phyloP scores from a whole-genome alignment of 352 stramenopile genomes.

The Thraustochytrium striatum region DNA sequence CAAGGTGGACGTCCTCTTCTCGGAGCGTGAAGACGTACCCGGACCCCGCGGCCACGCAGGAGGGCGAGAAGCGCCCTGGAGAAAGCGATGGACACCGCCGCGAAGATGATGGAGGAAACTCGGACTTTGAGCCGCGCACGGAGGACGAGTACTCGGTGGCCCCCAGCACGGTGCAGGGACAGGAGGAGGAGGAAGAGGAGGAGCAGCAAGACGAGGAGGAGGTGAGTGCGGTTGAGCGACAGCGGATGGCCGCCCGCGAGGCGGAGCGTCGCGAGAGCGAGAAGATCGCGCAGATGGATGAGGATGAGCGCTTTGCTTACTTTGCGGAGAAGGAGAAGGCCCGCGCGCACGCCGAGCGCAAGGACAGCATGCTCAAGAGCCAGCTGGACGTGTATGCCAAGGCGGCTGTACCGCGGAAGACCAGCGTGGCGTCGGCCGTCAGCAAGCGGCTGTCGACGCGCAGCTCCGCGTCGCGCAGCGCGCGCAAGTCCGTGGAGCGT shows the following conservation, averaged over 20 bases:
- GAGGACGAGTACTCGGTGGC: not conserved
- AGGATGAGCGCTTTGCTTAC: slow-evolving; percentile 18
- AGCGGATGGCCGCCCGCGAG: not conserved
- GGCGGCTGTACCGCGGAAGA: too few species aligned
- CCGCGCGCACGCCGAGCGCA: slow-evolving; percentile 6
- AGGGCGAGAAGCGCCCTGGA: slow-evolving; percentile 18
- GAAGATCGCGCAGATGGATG: slow-evolving; percentile 30
- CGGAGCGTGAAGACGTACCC: slow-evolving; percentile 38
- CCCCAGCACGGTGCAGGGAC: not conserved
- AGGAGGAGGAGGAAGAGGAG: slow-evolving; percentile 3
- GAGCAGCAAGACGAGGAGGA: slow-evolving; percentile 8
- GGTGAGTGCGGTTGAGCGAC: slow-evolving; percentile 9
- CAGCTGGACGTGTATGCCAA: slow-evolving; percentile 42
- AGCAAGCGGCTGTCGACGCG: not conserved
- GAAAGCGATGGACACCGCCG: not conserved
- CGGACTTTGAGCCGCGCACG: too few species aligned
- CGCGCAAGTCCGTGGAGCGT: not conserved
- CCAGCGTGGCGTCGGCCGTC: too few species aligned
- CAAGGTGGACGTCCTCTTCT: slow-evolving; percentile 36
- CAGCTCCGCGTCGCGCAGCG: not conserved
- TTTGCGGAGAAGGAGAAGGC: slow-evolving; percentile 34
- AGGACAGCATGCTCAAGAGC: slow-evolving; percentile 18
- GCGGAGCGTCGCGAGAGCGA: slow-evolving; percentile 8
- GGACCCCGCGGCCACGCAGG: slow-evolving; percentile 28
- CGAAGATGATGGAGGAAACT: not conserved